Percentiles rank a stretch among this genome's conserved stretches.
These are phyloP conservation scores for Lasiodiplodia theobromae DNA, from an alignment of 2,329 filamentous ascomycete species.

Conservation along the genomic window DNA sequence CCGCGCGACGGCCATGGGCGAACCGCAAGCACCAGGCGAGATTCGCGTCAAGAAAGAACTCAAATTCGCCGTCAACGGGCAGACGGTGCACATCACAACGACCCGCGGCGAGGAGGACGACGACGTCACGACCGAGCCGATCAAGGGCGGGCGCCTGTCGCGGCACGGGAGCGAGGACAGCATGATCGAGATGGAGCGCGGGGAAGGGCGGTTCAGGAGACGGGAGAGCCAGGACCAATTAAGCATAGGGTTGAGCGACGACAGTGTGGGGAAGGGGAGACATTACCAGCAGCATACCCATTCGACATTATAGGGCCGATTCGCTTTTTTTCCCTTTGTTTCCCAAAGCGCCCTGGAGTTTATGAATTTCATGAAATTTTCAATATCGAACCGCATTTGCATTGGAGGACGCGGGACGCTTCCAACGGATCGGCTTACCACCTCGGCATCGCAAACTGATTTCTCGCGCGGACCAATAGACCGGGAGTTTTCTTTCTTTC, in stretches of 20 bases:
- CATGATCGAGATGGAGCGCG: constrained; percentile 25
- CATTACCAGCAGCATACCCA: not conserved
- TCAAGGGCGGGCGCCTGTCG: not conserved
- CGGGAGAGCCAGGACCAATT: not conserved
- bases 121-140: not conserved
- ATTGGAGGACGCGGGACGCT: not conserved
- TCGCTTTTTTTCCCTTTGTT: not conserved
- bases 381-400: too few species aligned
- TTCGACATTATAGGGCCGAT: not conserved
- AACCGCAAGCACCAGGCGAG: not conserved
- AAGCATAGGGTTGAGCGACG: constrained; percentile 15
- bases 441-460: too few species aligned
- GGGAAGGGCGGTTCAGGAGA: constrained; percentile 9
- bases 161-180: constrained; percentile 14
- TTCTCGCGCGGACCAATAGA: too few species aligned
- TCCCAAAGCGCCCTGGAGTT: too few species aligned
- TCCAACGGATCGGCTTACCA: not conserved
- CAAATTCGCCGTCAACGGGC: constrained; percentile 19
- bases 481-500: too few species aligned
- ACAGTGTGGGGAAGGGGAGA: constrained; percentile 6
- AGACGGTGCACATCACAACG: constrained; percentile 15
- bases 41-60: constrained; percentile 7
- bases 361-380: not conserved
- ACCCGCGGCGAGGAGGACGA: not conserved
- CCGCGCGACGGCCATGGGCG: constrained; percentile 5